A percentile compares a stretch with the other conserved stretches of the same genome.
Conservation (phyloP, 2,329 filamentous ascomycete species). For the Phoma sp. region DNA sequence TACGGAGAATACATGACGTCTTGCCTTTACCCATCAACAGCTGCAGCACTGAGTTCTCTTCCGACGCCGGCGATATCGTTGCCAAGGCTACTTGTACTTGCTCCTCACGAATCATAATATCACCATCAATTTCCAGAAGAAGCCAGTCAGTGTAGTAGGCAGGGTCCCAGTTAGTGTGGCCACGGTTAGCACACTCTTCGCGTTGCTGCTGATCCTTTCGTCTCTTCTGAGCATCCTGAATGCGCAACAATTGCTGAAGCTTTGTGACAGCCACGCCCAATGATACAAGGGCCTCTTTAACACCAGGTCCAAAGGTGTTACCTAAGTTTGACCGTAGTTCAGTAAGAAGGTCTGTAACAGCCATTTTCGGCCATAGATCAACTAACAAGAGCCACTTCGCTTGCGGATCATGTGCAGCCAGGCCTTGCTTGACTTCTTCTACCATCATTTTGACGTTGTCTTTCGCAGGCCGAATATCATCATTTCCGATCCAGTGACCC, state of each 20-base stretch:
- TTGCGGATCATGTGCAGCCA: slow-evolving; percentile 33
- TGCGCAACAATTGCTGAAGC: slow-evolving; percentile 56
- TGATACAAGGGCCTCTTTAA: slow-evolving; percentile 52
- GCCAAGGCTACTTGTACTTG: slow-evolving; percentile 69
- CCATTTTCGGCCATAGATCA: slow-evolving; percentile 58
- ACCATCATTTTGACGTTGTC: slow-evolving; percentile 18
- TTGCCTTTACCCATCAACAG: slow-evolving; percentile 74
- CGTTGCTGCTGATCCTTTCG: slow-evolving; percentile 30
- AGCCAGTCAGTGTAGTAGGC: slow-evolving; percentile 67
- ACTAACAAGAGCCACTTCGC: slow-evolving; percentile 53
- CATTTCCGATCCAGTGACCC: neutral
- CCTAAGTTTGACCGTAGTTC: slow-evolving; percentile 53
- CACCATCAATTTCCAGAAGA: slow-evolving; percentile 70
- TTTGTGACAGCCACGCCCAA: slow-evolving; percentile 56
- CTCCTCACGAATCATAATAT: slow-evolving; percentile 67
- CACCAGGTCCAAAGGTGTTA: slow-evolving; percentile 40
- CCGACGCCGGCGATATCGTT: slow-evolving; percentile 63
- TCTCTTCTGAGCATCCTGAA: slow-evolving; percentile 46
- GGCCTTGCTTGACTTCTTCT: slow-evolving; percentile 10
- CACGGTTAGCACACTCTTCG: slow-evolving; percentile 57
- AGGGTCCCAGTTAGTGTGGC: slow-evolving; percentile 66
- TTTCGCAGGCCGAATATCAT: slow-evolving; percentile 25
- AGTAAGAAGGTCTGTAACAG: slow-evolving; percentile 55
- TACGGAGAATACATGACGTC: slow-evolving; percentile 66
- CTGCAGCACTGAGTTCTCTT: slow-evolving; percentile 67